Percentiles rank a stretch among this genome's conserved stretches.
phyloP scores from a whole-genome alignment of 164 flowering plant species.

The Aristolochia californica region DNA sequence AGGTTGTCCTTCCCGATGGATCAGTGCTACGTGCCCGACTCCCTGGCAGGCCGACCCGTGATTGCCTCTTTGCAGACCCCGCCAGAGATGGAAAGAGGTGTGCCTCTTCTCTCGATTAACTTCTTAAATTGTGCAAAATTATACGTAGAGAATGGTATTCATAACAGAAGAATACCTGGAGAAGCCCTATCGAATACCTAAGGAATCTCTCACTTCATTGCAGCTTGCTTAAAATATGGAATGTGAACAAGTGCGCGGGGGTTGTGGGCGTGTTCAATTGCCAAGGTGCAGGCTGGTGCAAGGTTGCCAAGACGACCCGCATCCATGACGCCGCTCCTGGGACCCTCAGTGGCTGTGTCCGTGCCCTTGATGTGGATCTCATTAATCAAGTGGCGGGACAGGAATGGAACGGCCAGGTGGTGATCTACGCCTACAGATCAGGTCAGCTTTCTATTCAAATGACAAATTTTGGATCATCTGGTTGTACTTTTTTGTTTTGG shows the following conservation, averaged over 20 bases:
- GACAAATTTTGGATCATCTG: too few relatives aligned
- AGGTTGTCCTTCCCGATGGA: conserved; percentile 91
- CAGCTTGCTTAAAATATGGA: conserved; percentile 96
- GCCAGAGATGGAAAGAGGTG: conserved; percentile 90
- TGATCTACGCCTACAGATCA: conserved; percentile 52
- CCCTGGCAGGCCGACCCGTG: conserved; percentile 88
- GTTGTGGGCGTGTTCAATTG: conserved; percentile 95
- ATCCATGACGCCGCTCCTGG: conserved; percentile 83
- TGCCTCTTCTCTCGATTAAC: too few relatives aligned
- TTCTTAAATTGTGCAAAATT: too few relatives aligned
- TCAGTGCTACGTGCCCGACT: conserved; percentile 87
- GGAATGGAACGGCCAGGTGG: conserved; percentile 61
- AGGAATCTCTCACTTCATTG: too few relatives aligned
- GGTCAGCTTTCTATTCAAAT: too few relatives aligned
- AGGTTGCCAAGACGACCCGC: conserved; percentile 60
- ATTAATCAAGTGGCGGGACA: conserved; percentile 53
- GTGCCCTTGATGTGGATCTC: conserved; percentile 55
- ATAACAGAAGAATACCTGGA: too few relatives aligned
- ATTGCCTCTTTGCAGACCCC: conserved; percentile 84
- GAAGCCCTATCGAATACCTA: too few relatives aligned
- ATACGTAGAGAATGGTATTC: too few relatives aligned
- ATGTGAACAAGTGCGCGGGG: conserved; percentile 72
- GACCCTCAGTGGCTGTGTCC: conserved; percentile 52
- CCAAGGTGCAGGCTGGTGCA: conserved; percentile 99
- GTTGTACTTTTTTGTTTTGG: too few relatives aligned